Evolutionary conservation across 1,284 basidiomycete species (phyloP).

Genomic region (Earliella scabrosa): DNA sequence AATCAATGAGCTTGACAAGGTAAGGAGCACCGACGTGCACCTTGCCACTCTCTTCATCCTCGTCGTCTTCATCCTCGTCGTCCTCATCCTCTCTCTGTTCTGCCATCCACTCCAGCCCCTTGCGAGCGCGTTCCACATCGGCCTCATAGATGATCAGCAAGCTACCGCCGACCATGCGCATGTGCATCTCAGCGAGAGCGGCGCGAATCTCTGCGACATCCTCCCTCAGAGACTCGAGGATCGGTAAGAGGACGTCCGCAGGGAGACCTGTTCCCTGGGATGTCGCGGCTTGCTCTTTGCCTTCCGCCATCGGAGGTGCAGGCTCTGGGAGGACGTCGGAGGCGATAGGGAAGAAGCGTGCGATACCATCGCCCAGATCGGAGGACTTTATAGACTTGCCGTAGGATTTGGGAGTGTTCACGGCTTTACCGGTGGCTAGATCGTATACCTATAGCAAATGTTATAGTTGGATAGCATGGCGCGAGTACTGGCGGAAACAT

Average conservation of each 20-base stretch:
- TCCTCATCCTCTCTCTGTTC: conserved; percentile 41
- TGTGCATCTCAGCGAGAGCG: conserved; percentile 60
- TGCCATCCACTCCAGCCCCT: conserved; percentile 40
- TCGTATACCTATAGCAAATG: conserved; percentile 76
- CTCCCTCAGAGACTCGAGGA: conserved; percentile 61
- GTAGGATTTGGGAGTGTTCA: conserved; percentile 77
- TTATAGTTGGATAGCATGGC: too few species aligned
- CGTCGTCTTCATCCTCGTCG: conserved; percentile 38
- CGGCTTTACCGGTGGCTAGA: conserved; percentile 52
- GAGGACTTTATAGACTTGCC: conserved; percentile 76
- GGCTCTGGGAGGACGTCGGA: conserved; percentile 12
- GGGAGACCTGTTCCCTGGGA: conserved; percentile 53
- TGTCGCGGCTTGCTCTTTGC: conserved; percentile 1
- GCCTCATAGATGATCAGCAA: conserved; percentile 89
- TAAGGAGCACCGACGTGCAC: conserved; percentile 55
- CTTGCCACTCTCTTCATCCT: conserved; percentile 36
- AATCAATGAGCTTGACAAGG: conserved; percentile 87
- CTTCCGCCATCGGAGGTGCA: not conserved
- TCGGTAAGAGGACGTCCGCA: conserved; percentile 53
- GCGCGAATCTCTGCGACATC: conserved; percentile 62
- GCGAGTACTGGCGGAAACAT: too few species aligned
- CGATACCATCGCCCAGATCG: conserved; percentile 76
- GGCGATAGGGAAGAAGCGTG: conserved; percentile 76
- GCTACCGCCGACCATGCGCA: conserved; percentile 85
- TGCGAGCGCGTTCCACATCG: conserved; percentile 48